A percentile compares a stretch with the other conserved stretches of the same genome.
These are phyloP conservation scores for Daldinia sp. DNA, from an alignment of 2,329 filamentous ascomycete genomes.

Conservation along the genomic window DNA sequence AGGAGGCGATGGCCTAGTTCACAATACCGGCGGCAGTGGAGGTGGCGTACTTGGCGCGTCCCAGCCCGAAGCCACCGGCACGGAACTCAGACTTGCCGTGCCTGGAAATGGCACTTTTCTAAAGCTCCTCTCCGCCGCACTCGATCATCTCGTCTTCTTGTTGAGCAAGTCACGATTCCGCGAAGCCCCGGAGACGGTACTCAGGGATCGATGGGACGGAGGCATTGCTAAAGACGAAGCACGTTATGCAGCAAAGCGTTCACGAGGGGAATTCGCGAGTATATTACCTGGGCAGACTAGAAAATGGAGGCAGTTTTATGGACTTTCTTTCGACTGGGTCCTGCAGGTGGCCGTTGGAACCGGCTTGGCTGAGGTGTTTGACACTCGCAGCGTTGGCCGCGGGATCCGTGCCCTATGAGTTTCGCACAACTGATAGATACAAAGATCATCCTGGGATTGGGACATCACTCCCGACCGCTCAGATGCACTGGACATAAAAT, in stretches of 20 bases:
- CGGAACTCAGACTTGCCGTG: slow-evolving; percentile 65
- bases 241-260: slow-evolving; percentile 56
- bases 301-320: slow-evolving; percentile 76
- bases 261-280: slow-evolving; percentile 64
- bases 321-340: slow-evolving; percentile 75
- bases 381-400: slow-evolving; percentile 76
- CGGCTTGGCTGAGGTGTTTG: slow-evolving; percentile 76
- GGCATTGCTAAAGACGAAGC: slow-evolving; percentile 60
- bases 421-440: not conserved
- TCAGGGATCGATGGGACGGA: slow-evolving; percentile 76
- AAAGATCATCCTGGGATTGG: not conserved
- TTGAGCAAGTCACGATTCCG: slow-evolving; percentile 66
- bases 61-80: slow-evolving; percentile 44
- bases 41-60: slow-evolving; percentile 55
- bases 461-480: not conserved
- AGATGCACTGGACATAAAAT: not conserved
- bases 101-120: slow-evolving; percentile 73
- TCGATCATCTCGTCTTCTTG: slow-evolving; percentile 68
- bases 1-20: slow-evolving; percentile 71
- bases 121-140: slow-evolving; percentile 68
- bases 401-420: slow-evolving; percentile 60
- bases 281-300: slow-evolving; percentile 68
- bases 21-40: slow-evolving; percentile 66
- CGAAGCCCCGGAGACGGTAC: slow-evolving; percentile 68
- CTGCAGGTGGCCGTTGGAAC: slow-evolving; percentile 74